Conservation (phyloP, 805 yeast genomes). For the Cyberlindnera amylophila region DNA sequence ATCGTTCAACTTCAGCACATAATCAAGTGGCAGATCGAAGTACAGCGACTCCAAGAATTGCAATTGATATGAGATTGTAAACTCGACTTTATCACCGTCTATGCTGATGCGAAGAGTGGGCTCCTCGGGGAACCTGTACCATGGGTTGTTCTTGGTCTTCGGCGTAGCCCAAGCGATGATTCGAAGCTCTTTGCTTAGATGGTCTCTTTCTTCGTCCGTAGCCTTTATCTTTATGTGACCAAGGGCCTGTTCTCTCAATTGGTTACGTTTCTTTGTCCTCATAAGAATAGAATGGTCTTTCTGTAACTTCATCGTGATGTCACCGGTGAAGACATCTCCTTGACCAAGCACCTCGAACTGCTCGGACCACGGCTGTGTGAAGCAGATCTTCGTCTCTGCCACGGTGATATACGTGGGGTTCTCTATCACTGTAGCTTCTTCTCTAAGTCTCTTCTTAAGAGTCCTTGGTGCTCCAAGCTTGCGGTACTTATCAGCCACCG, state of each 20-base stretch:
- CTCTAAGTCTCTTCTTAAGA: conserved; percentile 1
- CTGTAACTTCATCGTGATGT: conserved; percentile 3
- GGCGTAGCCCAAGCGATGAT: not conserved
- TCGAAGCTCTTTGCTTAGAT: too few species aligned
- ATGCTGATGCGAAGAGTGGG: conserved; percentile 6
- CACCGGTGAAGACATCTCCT: conserved; percentile 3
- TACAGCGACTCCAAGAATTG: conserved; percentile 12
- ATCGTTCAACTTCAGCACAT: not conserved
- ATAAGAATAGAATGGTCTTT: not conserved
- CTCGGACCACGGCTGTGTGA: too few species aligned
- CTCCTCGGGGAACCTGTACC: not conserved
- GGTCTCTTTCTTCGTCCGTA: not conserved
- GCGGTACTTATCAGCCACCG: not conserved
- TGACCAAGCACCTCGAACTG: not conserved
- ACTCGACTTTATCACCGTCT: not conserved
- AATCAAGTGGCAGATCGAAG: conserved; percentile 1
- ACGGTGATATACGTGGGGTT: not conserved
- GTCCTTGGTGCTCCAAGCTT: conserved; percentile 3
- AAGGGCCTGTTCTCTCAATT: conserved; percentile 8
- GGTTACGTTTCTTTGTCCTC: conserved; percentile 14
- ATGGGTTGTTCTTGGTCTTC: not conserved
- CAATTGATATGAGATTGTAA: conserved; percentile 9
- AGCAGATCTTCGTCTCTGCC: not conserved
- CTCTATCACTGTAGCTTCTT: not conserved
- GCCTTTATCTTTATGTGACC: conserved; percentile 1